A percentile compares a stretch with the other conserved stretches of the same genome.
Conservation (phyloP, 495 filamentous ascomycete species). For the Clohesyomyces aquaticus region DNA sequence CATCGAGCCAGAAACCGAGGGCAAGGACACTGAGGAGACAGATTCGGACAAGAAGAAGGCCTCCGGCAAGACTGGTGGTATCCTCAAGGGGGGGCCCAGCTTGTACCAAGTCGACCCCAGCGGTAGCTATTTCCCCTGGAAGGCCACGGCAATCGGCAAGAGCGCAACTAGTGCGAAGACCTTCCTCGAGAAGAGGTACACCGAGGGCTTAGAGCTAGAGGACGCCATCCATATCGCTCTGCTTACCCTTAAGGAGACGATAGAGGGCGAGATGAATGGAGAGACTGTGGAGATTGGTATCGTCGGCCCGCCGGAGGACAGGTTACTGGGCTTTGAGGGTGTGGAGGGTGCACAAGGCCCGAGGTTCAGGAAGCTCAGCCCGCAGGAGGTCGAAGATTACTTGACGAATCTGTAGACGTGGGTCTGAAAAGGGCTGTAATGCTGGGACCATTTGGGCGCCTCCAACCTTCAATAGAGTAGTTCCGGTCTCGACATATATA, state of each 20-base stretch:
- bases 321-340: constrained; percentile 89
- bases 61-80: constrained; percentile 84
- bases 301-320: constrained; percentile 89
- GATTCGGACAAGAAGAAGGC: constrained; percentile 70
- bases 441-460: neutral
- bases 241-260: constrained; percentile 97
- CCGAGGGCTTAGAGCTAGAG: constrained; percentile 94
- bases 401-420: constrained; percentile 81
- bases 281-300: constrained; percentile 99
- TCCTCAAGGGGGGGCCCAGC: constrained; percentile 93
- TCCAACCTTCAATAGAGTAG: constrained; percentile 15
- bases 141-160: constrained; percentile 98
- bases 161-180: constrained; percentile 97
- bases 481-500: constrained; percentile 1
- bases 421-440: neutral
- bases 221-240: constrained; percentile 99
- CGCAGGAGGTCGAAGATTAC: constrained; percentile 99
- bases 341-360: constrained; percentile 88
- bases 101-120: constrained; percentile 98
- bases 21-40: constrained; percentile 50
- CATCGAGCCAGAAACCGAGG: constrained; percentile 74
- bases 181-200: constrained; percentile 98
- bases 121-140: constrained; percentile 98
- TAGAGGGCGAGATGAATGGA: constrained; percentile 98
- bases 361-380: constrained; percentile 92